phyloP scores from a whole-genome alignment of 2,329 filamentous ascomycete genomes.

The Aspergillus neoniger region DNA sequence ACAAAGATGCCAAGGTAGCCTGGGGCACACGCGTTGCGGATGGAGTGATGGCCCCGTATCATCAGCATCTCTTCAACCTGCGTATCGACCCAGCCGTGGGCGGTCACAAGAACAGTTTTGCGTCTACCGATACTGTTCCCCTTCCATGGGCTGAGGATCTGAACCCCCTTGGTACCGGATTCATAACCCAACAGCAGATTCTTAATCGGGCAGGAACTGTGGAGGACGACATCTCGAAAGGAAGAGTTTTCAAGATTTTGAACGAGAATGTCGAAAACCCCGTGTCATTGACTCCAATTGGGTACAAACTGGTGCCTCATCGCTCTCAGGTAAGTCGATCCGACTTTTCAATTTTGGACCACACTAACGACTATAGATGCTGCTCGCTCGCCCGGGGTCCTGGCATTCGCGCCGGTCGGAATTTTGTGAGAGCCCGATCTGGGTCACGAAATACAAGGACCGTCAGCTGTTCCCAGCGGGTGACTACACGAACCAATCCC shows the following conservation, averaged over 20 bases:
- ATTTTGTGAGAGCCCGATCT: constrained; percentile 54
- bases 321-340: constrained; percentile 42
- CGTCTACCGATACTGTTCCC: constrained; percentile 57
- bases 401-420: constrained; percentile 54
- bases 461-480: constrained; percentile 53
- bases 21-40: constrained; percentile 45
- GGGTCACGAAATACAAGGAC: constrained; percentile 55
- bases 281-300: constrained; percentile 54
- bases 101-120: constrained; percentile 49
- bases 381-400: constrained; percentile 53
- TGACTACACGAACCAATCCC: constrained; percentile 53
- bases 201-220: constrained; percentile 48
- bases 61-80: constrained; percentile 48
- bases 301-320: constrained; percentile 56
- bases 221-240: constrained; percentile 38
- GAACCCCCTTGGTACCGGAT: constrained; percentile 56
- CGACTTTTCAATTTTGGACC: too few relatives aligned
- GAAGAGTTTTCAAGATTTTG: constrained; percentile 60
- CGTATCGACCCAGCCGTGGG: constrained; percentile 48
- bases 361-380: constrained; percentile 40
- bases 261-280: constrained; percentile 54
- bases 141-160: constrained; percentile 53
- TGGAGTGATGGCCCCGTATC: constrained; percentile 46
- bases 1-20: constrained; percentile 33
- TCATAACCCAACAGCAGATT: constrained; percentile 46